Base-by-base conservation (phyloP, 208 protist genomes). In the Wallacemonas sp. region DNA sequence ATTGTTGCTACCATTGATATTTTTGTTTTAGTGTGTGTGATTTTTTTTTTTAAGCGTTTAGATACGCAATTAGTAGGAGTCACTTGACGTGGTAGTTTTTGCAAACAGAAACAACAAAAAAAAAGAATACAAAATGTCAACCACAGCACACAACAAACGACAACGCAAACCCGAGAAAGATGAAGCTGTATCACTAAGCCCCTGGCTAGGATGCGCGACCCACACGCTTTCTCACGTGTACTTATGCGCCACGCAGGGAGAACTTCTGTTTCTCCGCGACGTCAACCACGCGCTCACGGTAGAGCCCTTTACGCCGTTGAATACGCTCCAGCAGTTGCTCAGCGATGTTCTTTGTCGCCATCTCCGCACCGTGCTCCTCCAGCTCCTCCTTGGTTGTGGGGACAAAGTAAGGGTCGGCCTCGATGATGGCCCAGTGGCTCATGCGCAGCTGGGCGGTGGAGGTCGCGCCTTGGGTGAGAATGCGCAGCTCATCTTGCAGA, bases 301-400 rank as follows among this genome's bases (percentile, higher is more conserved):
- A 81, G 12, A 96, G 79, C 0, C 90, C 87, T 63, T 96, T 96
- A 31, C 90, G 78, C 4, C 90, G 87, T 74, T 95, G 93, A 30
- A 96, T 67, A 39, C 80, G 81, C 66, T 96, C 88, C 26, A 94
- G 75, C 58, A 95, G 65, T 73, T 89, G 80, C 71, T 70, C 88
- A 46, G 87, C 87, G 61, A 94, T 93, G 68, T 94, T 97, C 71
- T 90, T 96, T 26, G 82, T 90, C 22, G 81, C 79, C 59, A 96
- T 45, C 70, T 97, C 90, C 22, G 93, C 79, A 24, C 97, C 98
- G 70, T 96, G 92, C 63, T 98, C 97, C 77, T 98, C 95, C 8
- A 98, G 53, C 67, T 99, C 98, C 38, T 99, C 98, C 69, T 98
- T 97, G 11, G 98, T 99, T 2, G 85, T 97, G 2, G 97, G 94